phyloP scores from a whole-genome alignment of 257 asterid species.

The Nicotiana knightiana region DNA sequence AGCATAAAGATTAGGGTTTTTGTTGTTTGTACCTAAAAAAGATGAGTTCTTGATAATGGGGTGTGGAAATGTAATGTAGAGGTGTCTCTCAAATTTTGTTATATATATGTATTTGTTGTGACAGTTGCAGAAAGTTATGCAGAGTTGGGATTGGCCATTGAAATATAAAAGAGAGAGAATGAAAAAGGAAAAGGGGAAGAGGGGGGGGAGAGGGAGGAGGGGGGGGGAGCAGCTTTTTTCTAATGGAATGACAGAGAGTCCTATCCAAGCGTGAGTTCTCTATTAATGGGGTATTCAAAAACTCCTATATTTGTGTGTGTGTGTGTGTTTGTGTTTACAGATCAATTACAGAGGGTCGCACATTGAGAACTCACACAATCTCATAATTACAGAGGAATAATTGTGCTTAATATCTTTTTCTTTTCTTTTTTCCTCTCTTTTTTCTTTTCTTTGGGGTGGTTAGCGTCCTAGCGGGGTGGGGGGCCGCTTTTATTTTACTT shows the following conservation, averaged over 20 bases:
- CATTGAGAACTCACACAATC: neutral
- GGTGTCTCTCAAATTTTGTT: neutral
- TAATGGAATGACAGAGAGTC: conserved; percentile 26
- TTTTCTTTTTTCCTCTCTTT: neutral
- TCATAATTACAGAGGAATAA: conserved; percentile 14
- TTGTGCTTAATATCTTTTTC: conserved; percentile 18
- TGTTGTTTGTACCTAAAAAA: neutral
- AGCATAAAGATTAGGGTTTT: conserved; percentile 6
- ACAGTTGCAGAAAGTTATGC: conserved; percentile 26
- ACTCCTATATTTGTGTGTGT: neutral
- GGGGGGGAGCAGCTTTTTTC: conserved; percentile 30
- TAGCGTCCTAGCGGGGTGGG: no score
- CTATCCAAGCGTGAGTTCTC: conserved; percentile 32
- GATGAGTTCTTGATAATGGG: neutral
- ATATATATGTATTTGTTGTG: conserved; percentile 5
- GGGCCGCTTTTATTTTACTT: no score
- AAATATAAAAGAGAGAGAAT: conserved; percentile 31
- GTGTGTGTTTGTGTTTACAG: neutral
- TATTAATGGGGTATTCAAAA: neutral
- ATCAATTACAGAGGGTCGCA: neutral
- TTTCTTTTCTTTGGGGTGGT: neutral
- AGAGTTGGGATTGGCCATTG: conserved; percentile 49
- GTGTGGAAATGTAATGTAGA: neutral
- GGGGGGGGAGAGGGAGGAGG: neutral
- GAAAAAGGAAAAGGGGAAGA: neutral